Evolutionary conservation across 352 stramenopile species (phyloP), one percentile per base, ranked within the genome.

Genomic region (Elongisporangium anandrum): DNA sequence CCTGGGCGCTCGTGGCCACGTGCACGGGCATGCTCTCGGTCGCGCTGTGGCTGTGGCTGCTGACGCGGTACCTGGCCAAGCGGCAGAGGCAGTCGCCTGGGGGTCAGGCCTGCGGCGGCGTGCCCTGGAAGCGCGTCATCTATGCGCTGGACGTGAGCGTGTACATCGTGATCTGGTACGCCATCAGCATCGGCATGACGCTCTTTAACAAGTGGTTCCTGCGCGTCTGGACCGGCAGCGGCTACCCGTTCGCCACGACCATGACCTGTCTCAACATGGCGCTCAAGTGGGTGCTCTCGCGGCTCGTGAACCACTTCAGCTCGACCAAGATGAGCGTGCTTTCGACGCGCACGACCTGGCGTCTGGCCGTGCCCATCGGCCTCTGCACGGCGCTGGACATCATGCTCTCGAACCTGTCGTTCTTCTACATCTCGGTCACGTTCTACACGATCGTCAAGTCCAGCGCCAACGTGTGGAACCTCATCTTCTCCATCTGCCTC

Each of bases 381-480:
- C 54, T 92, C 24, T 90, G 73, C 68, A 94, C 87, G 10, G 79
- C 81, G n/a, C 75, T 93, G 9, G 85, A 94, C 67, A 89, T 96
- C 39, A 86, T 90, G 69, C 61, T 90, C 24, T 93, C 81, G 13
- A 94, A 94, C 63, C 50, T 89, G 17, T 92, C 85, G 63, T 81
- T 94, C 59, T 79, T 90, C 47, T 96, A 93, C 70, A 90, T 94
- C 62, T 93, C 81, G 0, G 85, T 94, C 16, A 91, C 83, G 22
- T 87, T 96, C 61, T 94, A 92, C 70, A 96, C 87, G 23, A 81
- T 94, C 48, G 82, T 91, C 50, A 93, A 94, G 61, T 90, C 80
- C 0, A 72, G 75, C 16, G 79, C 69, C 12, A 90, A 94, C 52
- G 75, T 92, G 12, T 96, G 87, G 80, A 94, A 89, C 52, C 61